Evolutionary conservation across 179 eudicot species (phyloP).

Genomic region (Vitellaria paradoxa): DNA sequence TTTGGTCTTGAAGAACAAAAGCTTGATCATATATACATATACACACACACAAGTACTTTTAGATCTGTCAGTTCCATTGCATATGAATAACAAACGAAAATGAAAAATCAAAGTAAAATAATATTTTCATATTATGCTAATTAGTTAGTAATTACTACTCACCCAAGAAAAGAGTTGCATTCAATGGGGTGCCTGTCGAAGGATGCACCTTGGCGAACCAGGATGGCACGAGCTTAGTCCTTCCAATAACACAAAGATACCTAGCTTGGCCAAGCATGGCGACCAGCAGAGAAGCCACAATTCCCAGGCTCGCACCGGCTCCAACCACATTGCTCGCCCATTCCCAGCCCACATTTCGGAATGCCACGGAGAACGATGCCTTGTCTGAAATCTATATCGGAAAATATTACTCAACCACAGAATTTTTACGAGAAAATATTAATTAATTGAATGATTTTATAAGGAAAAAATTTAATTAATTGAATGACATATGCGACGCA

Average conservation of each 20-base stretch:
- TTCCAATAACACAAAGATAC: slow-evolving; percentile 82
- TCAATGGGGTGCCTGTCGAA: slow-evolving; percentile 83
- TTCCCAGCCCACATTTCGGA: slow-evolving; percentile 64
- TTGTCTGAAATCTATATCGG: slow-evolving; percentile 42
- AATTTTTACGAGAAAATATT: too few species aligned
- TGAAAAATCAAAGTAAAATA: too few species aligned
- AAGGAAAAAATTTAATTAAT: too few species aligned
- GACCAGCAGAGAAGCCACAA: slow-evolving; percentile 77
- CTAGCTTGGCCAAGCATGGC: slow-evolving; percentile 94
- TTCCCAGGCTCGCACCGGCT: slow-evolving; percentile 79
- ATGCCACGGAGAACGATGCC: slow-evolving; percentile 78
- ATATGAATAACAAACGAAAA: too few species aligned
- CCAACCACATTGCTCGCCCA: slow-evolving; percentile 88
- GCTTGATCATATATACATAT: too few species aligned
- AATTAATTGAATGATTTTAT: too few species aligned
- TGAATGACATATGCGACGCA: too few species aligned
- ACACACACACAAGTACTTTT: too few species aligned
- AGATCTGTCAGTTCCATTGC: too few species aligned
- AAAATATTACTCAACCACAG: background rate
- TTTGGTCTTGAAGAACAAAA: too few species aligned
- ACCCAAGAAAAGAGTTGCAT: slow-evolving; percentile 85
- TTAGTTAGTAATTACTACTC: too few species aligned
- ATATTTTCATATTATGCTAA: too few species aligned
- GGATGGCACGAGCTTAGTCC: slow-evolving; percentile 72
- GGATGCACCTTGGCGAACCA: slow-evolving; percentile 93